These are phyloP conservation scores for Circinella minor DNA, from an alignment of 371 early-diverging fungal genomes.

Conservation along the genomic window DNA sequence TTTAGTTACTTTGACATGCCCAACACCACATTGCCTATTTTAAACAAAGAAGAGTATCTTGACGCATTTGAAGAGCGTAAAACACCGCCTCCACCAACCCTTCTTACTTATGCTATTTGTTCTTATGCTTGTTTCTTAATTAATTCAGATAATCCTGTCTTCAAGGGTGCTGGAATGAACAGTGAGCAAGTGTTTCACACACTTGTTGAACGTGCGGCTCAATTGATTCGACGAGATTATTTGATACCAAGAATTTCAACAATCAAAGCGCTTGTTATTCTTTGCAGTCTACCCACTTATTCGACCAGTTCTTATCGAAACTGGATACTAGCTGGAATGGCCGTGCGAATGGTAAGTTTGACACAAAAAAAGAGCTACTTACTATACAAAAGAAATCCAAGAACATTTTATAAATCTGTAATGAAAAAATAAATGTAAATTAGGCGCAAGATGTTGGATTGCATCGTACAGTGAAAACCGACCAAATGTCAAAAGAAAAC, in stretches of 20 bases:
- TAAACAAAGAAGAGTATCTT: slow-evolving; percentile 40
- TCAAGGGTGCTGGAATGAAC: slow-evolving; percentile 26
- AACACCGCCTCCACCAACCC: slow-evolving; percentile 33
- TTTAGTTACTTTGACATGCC: slow-evolving; percentile 36
- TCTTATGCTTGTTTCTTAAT: slow-evolving; percentile 39
- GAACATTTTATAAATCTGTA: not conserved
- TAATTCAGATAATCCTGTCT: slow-evolving; percentile 28
- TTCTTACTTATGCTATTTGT: slow-evolving; percentile 45
- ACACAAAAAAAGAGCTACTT: too few relatives aligned
- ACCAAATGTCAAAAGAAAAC: slow-evolving; percentile 26
- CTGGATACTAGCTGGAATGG: slow-evolving; percentile 55
- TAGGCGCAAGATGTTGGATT: slow-evolving; percentile 52
- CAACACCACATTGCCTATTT: slow-evolving; percentile 38
- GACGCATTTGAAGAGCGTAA: slow-evolving; percentile 38
- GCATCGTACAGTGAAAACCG: slow-evolving; percentile 34
- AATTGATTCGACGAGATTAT: slow-evolving; percentile 36
- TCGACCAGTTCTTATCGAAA: slow-evolving; percentile 37
- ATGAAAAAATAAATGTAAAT: not conserved
- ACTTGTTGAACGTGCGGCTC: slow-evolving; percentile 31
- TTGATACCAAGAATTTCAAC: slow-evolving; percentile 40
- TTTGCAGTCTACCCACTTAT: slow-evolving; percentile 43
- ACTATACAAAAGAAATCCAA: too few relatives aligned
- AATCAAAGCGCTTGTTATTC: slow-evolving; percentile 46
- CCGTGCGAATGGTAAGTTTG: slow-evolving; percentile 46
- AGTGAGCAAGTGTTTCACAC: slow-evolving; percentile 37